A percentile compares a stretch with the other conserved stretches of the same genome.
Evolutionary conservation across 2,329 filamentous ascomycete genomes (phyloP).

Genomic region (Cytospora leucostoma): DNA sequence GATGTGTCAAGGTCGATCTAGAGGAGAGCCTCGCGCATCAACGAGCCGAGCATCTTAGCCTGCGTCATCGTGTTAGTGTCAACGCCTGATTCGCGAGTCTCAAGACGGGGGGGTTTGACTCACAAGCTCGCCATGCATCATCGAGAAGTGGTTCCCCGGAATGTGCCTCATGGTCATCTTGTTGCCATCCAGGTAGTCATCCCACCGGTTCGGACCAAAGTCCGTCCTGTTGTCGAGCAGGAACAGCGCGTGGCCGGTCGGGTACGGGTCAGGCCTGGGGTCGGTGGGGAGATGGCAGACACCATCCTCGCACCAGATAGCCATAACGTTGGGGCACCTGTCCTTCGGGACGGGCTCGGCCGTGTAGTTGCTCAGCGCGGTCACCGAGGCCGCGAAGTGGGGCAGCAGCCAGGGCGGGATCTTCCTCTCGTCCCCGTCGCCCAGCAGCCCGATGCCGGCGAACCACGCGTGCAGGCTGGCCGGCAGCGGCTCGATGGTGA

Average conservation of each 20-base stretch:
- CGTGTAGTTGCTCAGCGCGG: constrained; percentile 68
- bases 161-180: constrained; percentile 68
- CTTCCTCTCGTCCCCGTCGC: constrained; percentile 59
- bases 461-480: constrained; percentile 68
- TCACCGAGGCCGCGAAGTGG: constrained; percentile 70
- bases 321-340: constrained; percentile 61
- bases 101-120: constrained; percentile 28
- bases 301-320: constrained; percentile 74
- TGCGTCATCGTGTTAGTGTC: constrained; percentile 25
- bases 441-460: constrained; percentile 69
- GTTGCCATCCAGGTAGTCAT: constrained; percentile 60
- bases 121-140: constrained; percentile 65
- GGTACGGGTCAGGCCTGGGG: constrained; percentile 63
- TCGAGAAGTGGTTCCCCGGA: constrained; percentile 73
- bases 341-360: constrained; percentile 62
- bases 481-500: constrained; percentile 69
- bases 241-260: constrained; percentile 65
- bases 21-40: constrained; percentile 40
- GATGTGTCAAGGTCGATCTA: constrained; percentile 5
- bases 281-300: constrained; percentile 68
- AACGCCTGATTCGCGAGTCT: neutral
- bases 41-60: constrained; percentile 41
- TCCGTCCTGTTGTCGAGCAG: constrained; percentile 72
- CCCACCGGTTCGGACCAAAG: constrained; percentile 71
- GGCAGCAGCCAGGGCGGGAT: constrained; percentile 73